These are phyloP conservation scores for Vitis hybrid DNA, from an alignment of 177 flowering plant species.

Conservation along the genomic window DNA sequence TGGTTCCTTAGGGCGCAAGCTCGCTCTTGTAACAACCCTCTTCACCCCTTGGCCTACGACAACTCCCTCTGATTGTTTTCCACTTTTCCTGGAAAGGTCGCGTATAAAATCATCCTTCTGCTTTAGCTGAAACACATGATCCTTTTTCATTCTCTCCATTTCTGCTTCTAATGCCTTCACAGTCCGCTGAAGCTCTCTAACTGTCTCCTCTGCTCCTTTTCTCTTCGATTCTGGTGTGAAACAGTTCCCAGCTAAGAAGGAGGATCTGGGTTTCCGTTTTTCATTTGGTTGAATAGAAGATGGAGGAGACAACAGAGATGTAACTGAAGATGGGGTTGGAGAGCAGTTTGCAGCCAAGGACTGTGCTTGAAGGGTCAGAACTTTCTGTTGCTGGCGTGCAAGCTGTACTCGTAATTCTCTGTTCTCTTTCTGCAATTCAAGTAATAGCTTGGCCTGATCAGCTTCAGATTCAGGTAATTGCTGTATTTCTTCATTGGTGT, in stretches of 20 bases:
- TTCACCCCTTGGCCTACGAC: slow-evolving; percentile 23
- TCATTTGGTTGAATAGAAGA: slow-evolving; percentile 48
- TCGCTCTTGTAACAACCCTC: slow-evolving; percentile 54
- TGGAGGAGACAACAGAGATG: slow-evolving; percentile 55
- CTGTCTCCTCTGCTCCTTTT: slow-evolving; percentile 49
- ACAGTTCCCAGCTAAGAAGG: slow-evolving; percentile 54
- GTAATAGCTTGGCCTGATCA: slow-evolving; percentile 72
- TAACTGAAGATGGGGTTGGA: slow-evolving; percentile 63
- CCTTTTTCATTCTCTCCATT: slow-evolving; percentile 68
- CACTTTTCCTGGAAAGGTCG: slow-evolving; percentile 49
- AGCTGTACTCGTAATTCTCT: slow-evolving; percentile 68
- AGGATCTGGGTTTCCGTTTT: slow-evolving; percentile 44
- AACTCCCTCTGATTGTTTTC: slow-evolving; percentile 28
- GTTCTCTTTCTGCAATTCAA: slow-evolving; percentile 85
- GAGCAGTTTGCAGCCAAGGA: slow-evolving; percentile 64
- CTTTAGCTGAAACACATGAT: slow-evolving; percentile 62
- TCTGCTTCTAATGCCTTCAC: slow-evolving; percentile 67
- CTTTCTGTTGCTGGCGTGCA: slow-evolving; percentile 72
- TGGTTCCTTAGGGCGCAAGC: slow-evolving; percentile 50
- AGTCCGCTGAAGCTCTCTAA: slow-evolving; percentile 44
- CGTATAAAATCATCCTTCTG: slow-evolving; percentile 70
- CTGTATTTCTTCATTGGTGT: slow-evolving; percentile 47
- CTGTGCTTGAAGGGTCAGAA: slow-evolving; percentile 64
- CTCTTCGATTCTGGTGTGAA: slow-evolving; percentile 71
- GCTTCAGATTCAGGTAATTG: slow-evolving; percentile 55